These are phyloP conservation scores for Ogataea glucozyma DNA, from an alignment of 805 yeast genomes.

Conservation along the genomic window DNA sequence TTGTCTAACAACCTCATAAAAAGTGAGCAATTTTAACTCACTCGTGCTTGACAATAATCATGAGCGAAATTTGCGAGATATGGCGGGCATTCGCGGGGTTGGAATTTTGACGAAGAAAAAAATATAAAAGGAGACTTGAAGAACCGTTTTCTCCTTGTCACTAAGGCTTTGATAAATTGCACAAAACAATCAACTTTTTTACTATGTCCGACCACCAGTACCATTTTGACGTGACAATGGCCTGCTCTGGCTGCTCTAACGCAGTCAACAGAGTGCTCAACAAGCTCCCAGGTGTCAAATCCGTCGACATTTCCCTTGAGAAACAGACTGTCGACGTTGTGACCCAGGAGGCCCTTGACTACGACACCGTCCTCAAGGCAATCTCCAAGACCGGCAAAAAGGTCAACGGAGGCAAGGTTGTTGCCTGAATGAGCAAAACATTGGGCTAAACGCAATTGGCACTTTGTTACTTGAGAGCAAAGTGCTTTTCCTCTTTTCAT, in stretches of 20 bases:
- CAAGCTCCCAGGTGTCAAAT: constrained; percentile 71
- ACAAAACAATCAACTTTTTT: no score
- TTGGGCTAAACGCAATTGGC: neutral
- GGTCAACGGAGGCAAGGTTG: constrained; percentile 62
- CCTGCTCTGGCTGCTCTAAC: constrained; percentile 84
- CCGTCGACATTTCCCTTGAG: constrained; percentile 73
- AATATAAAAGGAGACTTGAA: constrained; percentile 1
- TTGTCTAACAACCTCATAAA: no score
- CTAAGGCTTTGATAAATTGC: no score
- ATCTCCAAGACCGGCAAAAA: constrained; percentile 91
- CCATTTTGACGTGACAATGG: constrained; percentile 80
- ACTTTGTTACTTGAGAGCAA: no score
- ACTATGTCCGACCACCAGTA: constrained; percentile 59
- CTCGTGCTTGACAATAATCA: neutral
- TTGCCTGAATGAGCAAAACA: constrained; percentile 23
- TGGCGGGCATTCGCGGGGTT: neutral
- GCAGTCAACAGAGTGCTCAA: constrained; percentile 80
- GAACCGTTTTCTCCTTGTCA: neutral
- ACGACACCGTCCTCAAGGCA: constrained; percentile 76
- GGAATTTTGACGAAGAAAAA: neutral
- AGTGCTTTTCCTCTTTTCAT: no score
- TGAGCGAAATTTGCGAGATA: constrained; percentile 7
- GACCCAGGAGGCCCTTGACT: constrained; percentile 54
- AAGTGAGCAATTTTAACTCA: no score
- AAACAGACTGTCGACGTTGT: constrained; percentile 80